phyloP scores from a whole-genome alignment of 202 grass and related monocot genomes.

The Brachypodium distachyon region DNA sequence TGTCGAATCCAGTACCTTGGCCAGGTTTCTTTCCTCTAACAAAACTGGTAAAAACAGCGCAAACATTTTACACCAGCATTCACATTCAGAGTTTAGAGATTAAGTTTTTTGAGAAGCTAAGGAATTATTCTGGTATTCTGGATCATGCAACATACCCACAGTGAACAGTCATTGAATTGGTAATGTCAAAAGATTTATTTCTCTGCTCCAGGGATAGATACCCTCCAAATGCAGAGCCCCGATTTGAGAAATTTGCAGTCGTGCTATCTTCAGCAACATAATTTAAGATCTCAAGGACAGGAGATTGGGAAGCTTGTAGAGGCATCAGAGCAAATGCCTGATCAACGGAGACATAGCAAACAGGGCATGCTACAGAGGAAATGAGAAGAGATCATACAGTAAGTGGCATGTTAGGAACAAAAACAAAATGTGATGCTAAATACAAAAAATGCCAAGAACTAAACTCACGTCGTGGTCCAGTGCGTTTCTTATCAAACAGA shows the following conservation, averaged over 20 bases:
- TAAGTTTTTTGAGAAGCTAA: background rate
- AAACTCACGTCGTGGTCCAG: constrained; percentile 85
- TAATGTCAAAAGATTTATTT: constrained; percentile 73
- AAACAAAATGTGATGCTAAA: background rate
- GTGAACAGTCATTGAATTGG: constrained; percentile 81
- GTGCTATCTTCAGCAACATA: constrained; percentile 59
- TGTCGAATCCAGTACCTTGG: constrained; percentile 80
- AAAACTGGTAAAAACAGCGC: constrained; percentile 53
- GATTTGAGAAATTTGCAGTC: constrained; percentile 41
- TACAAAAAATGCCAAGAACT: background rate
- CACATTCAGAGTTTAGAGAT: background rate
- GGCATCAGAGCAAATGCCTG: constrained; percentile 78
- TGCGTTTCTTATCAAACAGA: constrained; percentile 74
- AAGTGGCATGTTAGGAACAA: background rate
- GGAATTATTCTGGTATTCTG: background rate
- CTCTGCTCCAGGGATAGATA: constrained; percentile 73
- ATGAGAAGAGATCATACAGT: constrained; percentile 15
- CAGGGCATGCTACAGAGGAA: constrained; percentile 58
- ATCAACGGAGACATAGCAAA: constrained; percentile 82
- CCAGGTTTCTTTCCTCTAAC: constrained; percentile 85
- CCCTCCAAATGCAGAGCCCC: constrained; percentile 67
- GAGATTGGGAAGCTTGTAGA: constrained; percentile 44
- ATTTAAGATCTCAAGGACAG: constrained; percentile 60
- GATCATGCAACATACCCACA: constrained; percentile 65
- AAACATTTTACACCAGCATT: constrained; percentile 2